Percentiles rank a stretch among this genome's conserved stretches.
phyloP scores from a whole-genome alignment of 177 flowering plant genomes.

The Vitis hybrid region DNA sequence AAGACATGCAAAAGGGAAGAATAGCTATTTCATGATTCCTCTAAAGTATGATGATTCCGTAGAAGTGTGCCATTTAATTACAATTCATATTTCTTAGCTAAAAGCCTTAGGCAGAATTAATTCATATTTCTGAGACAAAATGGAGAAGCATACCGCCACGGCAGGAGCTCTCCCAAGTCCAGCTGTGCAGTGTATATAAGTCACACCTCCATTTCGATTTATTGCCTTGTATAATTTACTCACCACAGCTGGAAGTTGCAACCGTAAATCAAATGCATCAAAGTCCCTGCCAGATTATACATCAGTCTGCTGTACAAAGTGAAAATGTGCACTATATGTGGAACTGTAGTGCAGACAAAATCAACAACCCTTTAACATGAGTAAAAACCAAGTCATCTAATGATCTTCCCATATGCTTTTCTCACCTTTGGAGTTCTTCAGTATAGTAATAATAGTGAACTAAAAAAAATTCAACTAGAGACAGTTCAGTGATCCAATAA shows the following conservation, averaged over 20 bases:
- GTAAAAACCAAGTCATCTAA: background rate
- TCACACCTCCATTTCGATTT: conserved; percentile 80
- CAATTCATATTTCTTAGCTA: background rate
- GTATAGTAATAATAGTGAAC: too few species aligned
- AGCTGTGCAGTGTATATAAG: conserved; percentile 97
- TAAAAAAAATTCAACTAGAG: too few species aligned
- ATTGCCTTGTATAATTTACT: conserved; percentile 76
- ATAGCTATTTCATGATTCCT: too few species aligned
- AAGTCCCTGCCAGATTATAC: conserved; percentile 68
- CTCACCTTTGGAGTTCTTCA: too few species aligned
- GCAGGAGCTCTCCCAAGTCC: conserved; percentile 99
- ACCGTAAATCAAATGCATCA: conserved; percentile 83
- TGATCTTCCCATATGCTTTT: background rate
- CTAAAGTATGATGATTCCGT: too few species aligned
- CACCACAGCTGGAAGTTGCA: conserved; percentile 84
- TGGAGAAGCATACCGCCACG: conserved; percentile 57
- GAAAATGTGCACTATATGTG: background rate
- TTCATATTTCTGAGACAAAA: background rate
- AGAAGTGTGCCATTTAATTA: too few species aligned
- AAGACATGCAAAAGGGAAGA: too few species aligned
- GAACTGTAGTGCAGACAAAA: background rate
- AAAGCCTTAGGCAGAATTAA: background rate
- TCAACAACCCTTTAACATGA: background rate
- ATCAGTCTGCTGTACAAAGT: conserved; percentile 11
- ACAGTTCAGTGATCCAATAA: too few species aligned